Conservation (phyloP, 2,329 filamentous ascomycete genomes). For the Berkeleyomyces rouxiae region DNA sequence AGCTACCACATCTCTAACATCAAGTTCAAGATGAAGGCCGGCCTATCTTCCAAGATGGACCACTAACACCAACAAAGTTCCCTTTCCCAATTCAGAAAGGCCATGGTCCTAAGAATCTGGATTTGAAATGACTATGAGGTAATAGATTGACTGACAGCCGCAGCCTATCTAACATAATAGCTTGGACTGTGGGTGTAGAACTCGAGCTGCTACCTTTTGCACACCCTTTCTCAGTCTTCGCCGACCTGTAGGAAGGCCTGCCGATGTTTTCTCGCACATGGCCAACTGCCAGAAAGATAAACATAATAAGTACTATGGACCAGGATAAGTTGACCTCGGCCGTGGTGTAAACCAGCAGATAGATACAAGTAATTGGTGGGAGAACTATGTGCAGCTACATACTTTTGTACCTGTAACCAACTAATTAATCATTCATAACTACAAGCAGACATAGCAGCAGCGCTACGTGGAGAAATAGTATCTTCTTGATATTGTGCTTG, state of each 20-base stretch:
- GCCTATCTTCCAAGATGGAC: not conserved
- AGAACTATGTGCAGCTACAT: too few relatives aligned
- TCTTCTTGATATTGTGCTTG: too few relatives aligned
- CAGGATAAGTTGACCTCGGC: not conserved
- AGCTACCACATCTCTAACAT: too few relatives aligned
- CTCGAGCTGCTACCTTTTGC: not conserved
- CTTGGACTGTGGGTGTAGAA: not conserved
- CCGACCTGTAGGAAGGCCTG: not conserved
- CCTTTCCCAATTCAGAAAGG: not conserved
- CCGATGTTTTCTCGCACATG: not conserved
- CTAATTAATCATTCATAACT: too few relatives aligned
- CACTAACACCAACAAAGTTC: not conserved
- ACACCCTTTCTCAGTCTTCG: too few relatives aligned
- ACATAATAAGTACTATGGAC: not conserved
- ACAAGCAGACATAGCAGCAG: too few relatives aligned
- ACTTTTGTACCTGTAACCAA: too few relatives aligned
- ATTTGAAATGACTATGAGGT: constrained; percentile 1
- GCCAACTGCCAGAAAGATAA: not conserved
- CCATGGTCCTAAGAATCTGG: not conserved
- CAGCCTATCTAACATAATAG: not conserved
- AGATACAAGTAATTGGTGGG: not conserved
- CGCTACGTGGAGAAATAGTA: too few relatives aligned
- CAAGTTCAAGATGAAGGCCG: not conserved
- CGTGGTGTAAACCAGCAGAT: too few relatives aligned
- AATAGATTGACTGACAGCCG: constrained; percentile 3